phyloP scores from a whole-genome alignment of 345 rosid genomes.

The rapeseed (Brassica napus) region DNA sequence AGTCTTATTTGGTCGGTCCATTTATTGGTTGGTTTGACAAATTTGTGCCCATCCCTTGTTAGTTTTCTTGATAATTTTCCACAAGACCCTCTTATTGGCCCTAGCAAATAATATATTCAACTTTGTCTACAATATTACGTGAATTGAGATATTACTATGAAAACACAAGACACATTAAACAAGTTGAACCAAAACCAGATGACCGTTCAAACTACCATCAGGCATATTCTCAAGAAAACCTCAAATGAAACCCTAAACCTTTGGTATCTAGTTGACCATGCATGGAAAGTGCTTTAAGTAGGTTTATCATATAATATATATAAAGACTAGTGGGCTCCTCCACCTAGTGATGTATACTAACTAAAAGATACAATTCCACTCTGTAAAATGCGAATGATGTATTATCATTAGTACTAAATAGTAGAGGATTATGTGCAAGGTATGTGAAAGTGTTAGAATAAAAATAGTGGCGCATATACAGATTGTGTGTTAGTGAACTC shows the following conservation, averaged over 20 bases:
- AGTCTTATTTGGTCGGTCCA: conserved; percentile 23
- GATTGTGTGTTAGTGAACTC: conserved; percentile 25
- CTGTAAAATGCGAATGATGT: background rate
- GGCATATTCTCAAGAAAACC: conserved; percentile 10
- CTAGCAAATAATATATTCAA: background rate
- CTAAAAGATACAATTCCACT: conserved; percentile 32
- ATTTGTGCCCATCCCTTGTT: background rate
- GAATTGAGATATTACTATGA: background rate
- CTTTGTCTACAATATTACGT: background rate
- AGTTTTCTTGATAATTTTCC: background rate
- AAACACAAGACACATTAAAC: background rate
- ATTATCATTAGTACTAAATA: background rate
- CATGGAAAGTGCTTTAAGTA: conserved; percentile 12
- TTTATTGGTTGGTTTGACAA: conserved; percentile 21
- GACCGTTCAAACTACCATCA: background rate
- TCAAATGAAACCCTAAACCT: conserved; percentile 13
- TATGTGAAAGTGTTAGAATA: conserved; percentile 25
- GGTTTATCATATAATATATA: background rate
- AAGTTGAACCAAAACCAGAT: conserved; percentile 7
- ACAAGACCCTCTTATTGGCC: background rate
- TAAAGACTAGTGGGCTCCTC: conserved; percentile 15
- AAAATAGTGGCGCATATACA: conserved; percentile 16
- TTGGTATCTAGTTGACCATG: conserved; percentile 9
- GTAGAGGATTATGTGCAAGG: conserved; percentile 2
- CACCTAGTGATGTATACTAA: conserved; percentile 23